phyloP scores from a whole-genome alignment of 176 grass and related monocot genomes.

The Guadua angustifolia region DNA sequence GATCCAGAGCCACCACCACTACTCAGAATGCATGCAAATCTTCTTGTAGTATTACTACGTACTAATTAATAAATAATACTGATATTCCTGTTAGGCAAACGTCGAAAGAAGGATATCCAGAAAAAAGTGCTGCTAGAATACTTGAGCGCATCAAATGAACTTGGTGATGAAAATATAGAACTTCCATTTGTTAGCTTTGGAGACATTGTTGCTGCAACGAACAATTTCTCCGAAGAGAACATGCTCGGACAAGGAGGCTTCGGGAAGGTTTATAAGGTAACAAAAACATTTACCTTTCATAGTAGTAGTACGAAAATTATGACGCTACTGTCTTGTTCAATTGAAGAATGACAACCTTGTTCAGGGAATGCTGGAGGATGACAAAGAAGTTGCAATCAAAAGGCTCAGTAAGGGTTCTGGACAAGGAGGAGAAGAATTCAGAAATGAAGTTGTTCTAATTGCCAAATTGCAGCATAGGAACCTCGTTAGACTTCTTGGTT shows the following conservation, averaged over 20 bases:
- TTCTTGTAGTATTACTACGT: not conserved
- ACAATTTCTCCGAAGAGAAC: conserved; percentile 49
- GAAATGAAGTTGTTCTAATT: conserved; percentile 46
- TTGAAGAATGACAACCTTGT: not conserved
- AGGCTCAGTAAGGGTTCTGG: conserved; percentile 46
- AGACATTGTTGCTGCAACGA: conserved; percentile 48
- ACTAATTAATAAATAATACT: not conserved
- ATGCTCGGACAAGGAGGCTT: conserved; percentile 61
- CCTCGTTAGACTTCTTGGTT: conserved; percentile 53
- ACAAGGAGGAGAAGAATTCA: conserved; percentile 53
- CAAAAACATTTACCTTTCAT: not conserved
- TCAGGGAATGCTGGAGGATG: conserved; percentile 37
- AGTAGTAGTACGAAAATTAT: too few relatives aligned
- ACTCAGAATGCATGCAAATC: not conserved
- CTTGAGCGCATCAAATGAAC: not conserved
- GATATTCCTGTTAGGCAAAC: not conserved
- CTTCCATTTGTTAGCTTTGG: conserved; percentile 52
- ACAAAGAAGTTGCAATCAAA: conserved; percentile 56
- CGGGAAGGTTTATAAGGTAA: conserved; percentile 59
- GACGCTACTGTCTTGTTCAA: not conserved
- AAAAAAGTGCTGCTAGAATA: not conserved
- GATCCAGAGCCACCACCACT: not conserved
- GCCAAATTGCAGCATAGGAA: conserved; percentile 43
- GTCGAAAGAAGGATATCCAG: not conserved
- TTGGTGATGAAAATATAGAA: not conserved